These are phyloP conservation scores for Myrica gale DNA, from an alignment of 306 rosid genomes.

Conservation along the genomic window DNA sequence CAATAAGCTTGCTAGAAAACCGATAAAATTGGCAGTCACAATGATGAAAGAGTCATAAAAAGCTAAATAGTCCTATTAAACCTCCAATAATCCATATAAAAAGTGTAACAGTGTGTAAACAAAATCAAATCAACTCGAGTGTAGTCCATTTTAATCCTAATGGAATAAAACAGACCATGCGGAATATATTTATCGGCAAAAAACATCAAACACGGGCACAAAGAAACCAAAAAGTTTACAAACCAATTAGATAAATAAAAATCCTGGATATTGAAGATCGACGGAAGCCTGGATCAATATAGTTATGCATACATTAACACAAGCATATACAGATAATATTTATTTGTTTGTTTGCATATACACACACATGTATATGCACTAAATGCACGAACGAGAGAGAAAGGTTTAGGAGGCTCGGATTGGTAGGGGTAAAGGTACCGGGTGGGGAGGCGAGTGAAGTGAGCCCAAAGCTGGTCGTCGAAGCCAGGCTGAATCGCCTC, in stretches of 20 bases:
- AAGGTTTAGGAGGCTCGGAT: neutral
- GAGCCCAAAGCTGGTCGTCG: slow-evolving; percentile 82
- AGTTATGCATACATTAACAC: neutral
- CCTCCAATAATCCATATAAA: neutral
- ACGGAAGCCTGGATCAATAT: slow-evolving; percentile 4
- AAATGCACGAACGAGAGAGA: no score
- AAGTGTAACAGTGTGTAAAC: slow-evolving; percentile 2
- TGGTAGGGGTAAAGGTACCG: slow-evolving; percentile 48
- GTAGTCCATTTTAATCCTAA: neutral
- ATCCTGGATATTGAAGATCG: slow-evolving; percentile 19
- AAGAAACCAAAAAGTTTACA: neutral
- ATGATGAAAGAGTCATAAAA: neutral
- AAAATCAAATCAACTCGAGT: slow-evolving; percentile 5
- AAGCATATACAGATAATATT: neutral
- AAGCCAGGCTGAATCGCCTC: slow-evolving; percentile 78
- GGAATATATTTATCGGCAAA: neutral
- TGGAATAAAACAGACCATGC: neutral
- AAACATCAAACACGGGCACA: neutral
- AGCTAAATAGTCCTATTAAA: neutral
- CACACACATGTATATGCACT: neutral
- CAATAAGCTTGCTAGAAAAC: neutral
- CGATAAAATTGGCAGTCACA: neutral
- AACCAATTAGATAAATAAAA: neutral
- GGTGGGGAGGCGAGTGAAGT: slow-evolving; percentile 93
- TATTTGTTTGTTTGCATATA: no score